Evolutionary conservation across 148 eudicot species (phyloP), one percentile per base, ranked within the genome.

Genomic region (Cornus controversa): DNA sequence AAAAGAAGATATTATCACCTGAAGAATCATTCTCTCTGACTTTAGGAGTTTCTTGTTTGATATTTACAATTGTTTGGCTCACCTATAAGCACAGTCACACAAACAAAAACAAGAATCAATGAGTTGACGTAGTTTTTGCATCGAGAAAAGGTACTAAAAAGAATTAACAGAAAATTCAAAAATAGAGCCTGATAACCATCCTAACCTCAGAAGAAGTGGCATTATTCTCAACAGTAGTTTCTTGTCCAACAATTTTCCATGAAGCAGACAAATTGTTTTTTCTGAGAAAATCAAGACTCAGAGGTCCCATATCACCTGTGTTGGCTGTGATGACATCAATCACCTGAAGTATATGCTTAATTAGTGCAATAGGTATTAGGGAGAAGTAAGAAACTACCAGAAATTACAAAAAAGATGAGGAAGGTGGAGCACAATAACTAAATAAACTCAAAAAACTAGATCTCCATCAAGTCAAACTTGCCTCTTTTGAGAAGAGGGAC

Each of bases 401-500:
- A 40, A 40, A 40, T 9, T 40, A 68, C 25, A 20, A 47, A 50
- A 74, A 10, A 50, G 80, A 6, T 45, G 8, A 20, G 29, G 5
- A 28, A 16, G 8, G 31, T 66, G n/a, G 13, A 53, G 54, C 45
- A 53, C 16, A 11, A 26, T 42, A n/a, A 71, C 5, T 3, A 29
- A 18, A 15, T 45, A 54, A 34, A 34, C 4, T 22, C 66, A 8
- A 15, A 18, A 0, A 13, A 18, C 10, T 42, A 29, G 58, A 70
- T 57, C 65, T 40, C 57, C 26, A 72, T 29, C 24, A 60, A 62
- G 13, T 23, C 29, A n/a, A 71, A 47, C 89, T 72, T 85, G 82
- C 95, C 94, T 93, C 92, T 70, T 83, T 86, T 67, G 92, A 85
- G 71, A 91, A 82, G 58, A 85, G 73, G 70, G 93, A 73, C 81